Evolutionary conservation across 805 yeast species (phyloP).

Genomic region (Myxozyma vanderwaltii): DNA sequence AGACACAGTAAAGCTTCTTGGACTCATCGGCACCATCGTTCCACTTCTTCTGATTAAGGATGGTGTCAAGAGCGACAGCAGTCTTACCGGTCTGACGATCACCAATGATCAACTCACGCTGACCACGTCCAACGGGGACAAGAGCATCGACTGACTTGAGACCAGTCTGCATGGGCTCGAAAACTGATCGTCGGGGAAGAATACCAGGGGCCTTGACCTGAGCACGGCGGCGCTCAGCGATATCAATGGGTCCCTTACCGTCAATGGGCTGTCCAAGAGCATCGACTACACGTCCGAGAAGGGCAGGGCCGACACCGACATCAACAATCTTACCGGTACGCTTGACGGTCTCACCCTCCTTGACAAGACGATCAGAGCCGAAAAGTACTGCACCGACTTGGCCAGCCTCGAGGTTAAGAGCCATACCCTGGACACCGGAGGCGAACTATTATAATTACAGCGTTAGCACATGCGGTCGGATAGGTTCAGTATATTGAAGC

Average conservation of each 20-base stretch:
- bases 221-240: conserved; percentile 86
- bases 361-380: conserved; percentile 98
- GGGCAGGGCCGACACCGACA: conserved; percentile 97
- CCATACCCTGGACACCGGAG: conserved; percentile 99
- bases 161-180: conserved; percentile 99
- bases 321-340: conserved; percentile 99
- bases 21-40: conserved; percentile 91
- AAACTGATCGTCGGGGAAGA: conserved; percentile 97
- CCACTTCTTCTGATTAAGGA: conserved; percentile 99
- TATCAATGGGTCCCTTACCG: conserved; percentile 97
- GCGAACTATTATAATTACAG: conserved; percentile 56
- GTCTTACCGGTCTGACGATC: conserved; percentile 99
- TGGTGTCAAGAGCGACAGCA: conserved; percentile 97
- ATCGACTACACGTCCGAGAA: conserved; percentile 99
- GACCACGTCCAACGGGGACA: conserved; percentile 99
- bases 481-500: neutral
- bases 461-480: neutral
- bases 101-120: conserved; percentile 99
- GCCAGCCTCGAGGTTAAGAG: conserved; percentile 99
- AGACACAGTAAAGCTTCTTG: conserved; percentile 99
- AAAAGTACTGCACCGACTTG: conserved; percentile 99
- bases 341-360: conserved; percentile 99
- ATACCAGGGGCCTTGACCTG: conserved; percentile 99
- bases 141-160: conserved; percentile 98
- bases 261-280: conserved; percentile 99